Percentiles rank a stretch among this genome's conserved stretches.
These are phyloP conservation scores for Porodaedalea pini DNA, from an alignment of 1,284 basidiomycete species.

Conservation along the genomic window DNA sequence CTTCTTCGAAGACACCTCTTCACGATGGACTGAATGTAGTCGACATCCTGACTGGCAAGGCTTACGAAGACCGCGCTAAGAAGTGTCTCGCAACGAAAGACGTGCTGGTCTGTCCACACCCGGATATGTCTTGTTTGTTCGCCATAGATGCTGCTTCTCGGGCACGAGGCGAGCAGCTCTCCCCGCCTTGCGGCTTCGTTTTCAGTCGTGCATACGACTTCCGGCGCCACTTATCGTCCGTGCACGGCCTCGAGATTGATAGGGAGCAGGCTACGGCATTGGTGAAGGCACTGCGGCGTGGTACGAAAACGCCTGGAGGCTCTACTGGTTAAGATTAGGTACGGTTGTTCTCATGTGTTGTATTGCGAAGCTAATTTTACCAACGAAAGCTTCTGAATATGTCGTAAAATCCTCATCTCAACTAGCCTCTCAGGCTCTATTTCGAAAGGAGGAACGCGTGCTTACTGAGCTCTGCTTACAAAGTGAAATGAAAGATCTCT, in stretches of 20 bases:
- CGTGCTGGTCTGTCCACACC: conserved; percentile 59
- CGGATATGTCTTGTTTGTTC: conserved; percentile 36
- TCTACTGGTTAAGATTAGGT: too few species aligned
- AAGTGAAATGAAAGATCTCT: too few species aligned
- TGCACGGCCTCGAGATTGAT: conserved; percentile 58
- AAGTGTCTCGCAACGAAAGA: conserved; percentile 35
- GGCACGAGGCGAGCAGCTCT: too few species aligned
- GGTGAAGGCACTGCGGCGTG: conserved; percentile 34
- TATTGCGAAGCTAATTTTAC: too few species aligned
- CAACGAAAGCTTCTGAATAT: too few species aligned
- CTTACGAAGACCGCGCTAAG: conserved; percentile 46
- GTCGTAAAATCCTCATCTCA: too few species aligned
- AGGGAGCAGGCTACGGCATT: conserved; percentile 62
- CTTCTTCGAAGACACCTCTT: not conserved
- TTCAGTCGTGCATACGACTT: conserved; percentile 84
- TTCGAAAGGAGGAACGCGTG: too few species aligned
- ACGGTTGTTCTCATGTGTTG: too few species aligned
- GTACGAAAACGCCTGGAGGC: not conserved
- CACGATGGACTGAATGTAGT: conserved; percentile 42
- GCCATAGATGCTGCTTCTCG: too few species aligned
- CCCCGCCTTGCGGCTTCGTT: too few species aligned
- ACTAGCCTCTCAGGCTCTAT: too few species aligned
- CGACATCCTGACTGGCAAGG: conserved; percentile 62
- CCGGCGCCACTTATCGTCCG: conserved; percentile 68
- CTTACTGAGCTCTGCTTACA: too few species aligned